Evolutionary conservation across 1,139 yeast species (phyloP), one percentile per base, ranked within the genome.

Genomic region (Lodderomyces theae): DNA sequence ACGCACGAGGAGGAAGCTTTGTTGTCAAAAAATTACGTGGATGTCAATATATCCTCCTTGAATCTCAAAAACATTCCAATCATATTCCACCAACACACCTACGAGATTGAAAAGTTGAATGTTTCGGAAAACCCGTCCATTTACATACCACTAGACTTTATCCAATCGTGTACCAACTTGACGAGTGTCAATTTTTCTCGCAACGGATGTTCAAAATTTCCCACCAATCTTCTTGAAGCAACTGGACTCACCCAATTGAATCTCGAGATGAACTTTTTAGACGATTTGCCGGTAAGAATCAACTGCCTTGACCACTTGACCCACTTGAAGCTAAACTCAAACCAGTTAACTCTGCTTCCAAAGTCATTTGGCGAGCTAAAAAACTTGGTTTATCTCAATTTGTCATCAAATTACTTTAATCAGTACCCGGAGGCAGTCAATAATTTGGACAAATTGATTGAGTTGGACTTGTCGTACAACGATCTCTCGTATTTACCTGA

Each of bases 101-200:
- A 83, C 43, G 94, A 87, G 50, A 86, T 90, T 44, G 88, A 84
- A 51, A 76, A 82, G 50, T 71, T 90, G 48, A 92, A 90, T 58
- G 90, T 88, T 12, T 86, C 95, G 1, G 81, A 86, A 48, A 90
- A 90, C 58, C 95, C 96, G 5, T 84, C 95, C 17, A 83, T 90
- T 40, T 79, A 82, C 44, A 69, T 90, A 25, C 96, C 97, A 0
- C 65, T 80, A 43, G 96, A 89, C 58, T 89, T 89, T 57, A 82
- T 89, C 51, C 95, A 88, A 57, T 80, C 87, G 22, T 85, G 96
- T 51, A 74, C 79, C 38, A 86, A 86, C 53, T 68, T 90, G 50
- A 74, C 77, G 24, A 76, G 79, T 42, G 71, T 89, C 44, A 74
- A 80, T 41, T 87, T 82, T 66, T 79, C 87, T 1, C 73, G 80